A percentile compares a stretch with the other conserved stretches of the same genome.
phyloP scores from a whole-genome alignment of 148 eudicot genomes.

The Rhododendron vialii region DNA sequence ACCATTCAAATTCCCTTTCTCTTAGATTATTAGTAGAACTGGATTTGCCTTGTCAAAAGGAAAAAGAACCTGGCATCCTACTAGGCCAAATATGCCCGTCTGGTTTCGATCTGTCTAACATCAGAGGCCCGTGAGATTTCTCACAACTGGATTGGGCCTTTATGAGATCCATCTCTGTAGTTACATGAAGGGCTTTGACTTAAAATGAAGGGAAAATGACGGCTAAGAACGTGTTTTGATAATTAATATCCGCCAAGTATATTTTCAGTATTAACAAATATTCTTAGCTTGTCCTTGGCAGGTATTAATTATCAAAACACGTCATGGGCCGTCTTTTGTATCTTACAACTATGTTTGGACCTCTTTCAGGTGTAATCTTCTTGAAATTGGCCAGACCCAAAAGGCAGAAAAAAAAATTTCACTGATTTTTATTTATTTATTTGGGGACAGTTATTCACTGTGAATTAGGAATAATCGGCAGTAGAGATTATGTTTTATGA shows the following conservation, averaged over 20 bases:
- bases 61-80: not conserved
- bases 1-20: too few species aligned
- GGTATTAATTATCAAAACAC: too few species aligned
- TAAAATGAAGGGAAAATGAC: too few species aligned
- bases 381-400: not conserved
- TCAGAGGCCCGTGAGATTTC: not conserved
- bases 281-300: too few species aligned
- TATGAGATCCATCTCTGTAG: not conserved
- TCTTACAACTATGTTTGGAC: not conserved
- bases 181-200: not conserved
- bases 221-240: too few species aligned
- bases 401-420: too few species aligned
- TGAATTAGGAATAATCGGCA: not conserved
- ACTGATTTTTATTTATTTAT: too few species aligned
- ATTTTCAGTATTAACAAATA: too few species aligned
- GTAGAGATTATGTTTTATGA: not conserved
- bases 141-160: not conserved
- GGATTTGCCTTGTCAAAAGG: too few species aligned
- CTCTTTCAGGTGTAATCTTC: not conserved
- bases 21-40: too few species aligned
- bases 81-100: not conserved
- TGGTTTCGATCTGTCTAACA: not conserved
- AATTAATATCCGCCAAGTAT: too few species aligned
- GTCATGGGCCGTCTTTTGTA: too few species aligned
- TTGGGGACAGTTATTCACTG: not conserved